Conservation (phyloP, 2,329 filamentous ascomycete species). For the Ilyonectria sp. region DNA sequence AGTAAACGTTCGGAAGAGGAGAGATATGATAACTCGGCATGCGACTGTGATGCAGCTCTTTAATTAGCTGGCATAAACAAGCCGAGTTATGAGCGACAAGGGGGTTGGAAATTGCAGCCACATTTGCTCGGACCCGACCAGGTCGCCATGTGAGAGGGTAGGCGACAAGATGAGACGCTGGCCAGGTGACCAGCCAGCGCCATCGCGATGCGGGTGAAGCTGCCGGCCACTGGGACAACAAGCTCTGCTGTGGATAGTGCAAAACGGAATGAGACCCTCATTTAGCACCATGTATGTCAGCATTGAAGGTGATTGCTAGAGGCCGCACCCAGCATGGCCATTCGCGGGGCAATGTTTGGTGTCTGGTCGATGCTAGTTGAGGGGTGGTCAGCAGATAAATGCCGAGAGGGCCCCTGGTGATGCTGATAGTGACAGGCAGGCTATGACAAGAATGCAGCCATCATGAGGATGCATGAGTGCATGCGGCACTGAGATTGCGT, state of each 20-base stretch:
- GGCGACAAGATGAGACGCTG: constrained; percentile 13
- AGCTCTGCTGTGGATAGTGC: constrained; percentile 14
- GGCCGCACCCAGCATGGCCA: neutral
- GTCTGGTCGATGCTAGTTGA: neutral
- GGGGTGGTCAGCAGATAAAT: constrained; percentile 4
- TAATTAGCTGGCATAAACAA: neutral
- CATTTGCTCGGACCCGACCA: constrained; percentile 5
- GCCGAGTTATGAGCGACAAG: neutral
- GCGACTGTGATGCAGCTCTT: neutral
- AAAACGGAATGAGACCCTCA: neutral
- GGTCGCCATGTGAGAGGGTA: constrained; percentile 15
- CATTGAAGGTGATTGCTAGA: neutral
- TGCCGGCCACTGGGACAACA: constrained; percentile 14
- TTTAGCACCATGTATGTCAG: constrained; percentile 4
- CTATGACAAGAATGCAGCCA: neutral
- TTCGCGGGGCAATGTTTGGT: constrained; percentile 9
- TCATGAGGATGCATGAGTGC: neutral
- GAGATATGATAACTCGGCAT: constrained; percentile 15
- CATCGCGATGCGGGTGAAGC: constrained; percentile 13
- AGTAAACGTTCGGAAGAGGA: neutral
- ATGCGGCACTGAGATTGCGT: constrained; percentile 1
- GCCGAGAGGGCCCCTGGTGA: neutral
- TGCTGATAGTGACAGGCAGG: neutral
- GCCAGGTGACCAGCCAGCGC: constrained; percentile 2
- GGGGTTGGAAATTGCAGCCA: constrained; percentile 18